Base-by-base conservation (phyloP, 2,329 filamentous ascomycete species). In the Exophiala xenobiotica region DNA sequence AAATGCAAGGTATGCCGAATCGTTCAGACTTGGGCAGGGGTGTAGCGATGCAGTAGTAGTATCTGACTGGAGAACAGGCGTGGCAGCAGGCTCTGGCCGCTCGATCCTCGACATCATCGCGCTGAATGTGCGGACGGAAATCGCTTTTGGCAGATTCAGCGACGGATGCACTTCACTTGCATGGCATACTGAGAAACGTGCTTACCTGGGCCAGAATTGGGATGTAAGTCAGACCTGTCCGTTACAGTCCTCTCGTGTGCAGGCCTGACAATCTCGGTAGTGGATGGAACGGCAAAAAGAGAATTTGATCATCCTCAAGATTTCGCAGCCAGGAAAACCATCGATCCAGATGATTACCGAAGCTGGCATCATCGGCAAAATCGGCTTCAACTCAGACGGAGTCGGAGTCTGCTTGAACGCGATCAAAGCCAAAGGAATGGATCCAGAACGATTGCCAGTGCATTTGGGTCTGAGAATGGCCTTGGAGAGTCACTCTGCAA, bases 61-160 rank as follows among this genome's bases (percentile, higher is more conserved):
- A 24, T n/a, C 22, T 40, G 37, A 24, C 22, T 5, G 6, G 31
- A 9, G 18, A 12, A 9, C 23, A 54, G 83, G 77, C 2, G 72
- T 82, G 38, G 78, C 80, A 0, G 70, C 76, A 18, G 80, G 79
- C 4, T 70, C 78, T 0, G 67, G 63, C 1, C 60, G 70, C 6
- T 62, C 70, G 7, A 50, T 79, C 1, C 64, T 75, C 3, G 75
- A 78, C 26, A 78, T 83, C 35, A 66, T 82, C 3, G 79, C 80
- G 0, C 63, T 82, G 39, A 82, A 83, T 54, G 77, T 80, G 19
- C 72, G 80, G 3, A 82, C 78, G 0, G 79, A 82, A 62, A 80
- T 82, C 42, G 74, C 77, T 0, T 78, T 80, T 52, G 80, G 79
- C 0, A 61, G 75, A 38, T 80, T 79, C 54, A 74, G 67, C 33